Percentiles rank a stretch among this genome's conserved stretches.
These are phyloP conservation scores for Linum trigynum DNA, from an alignment of 345 rosid species.

Conservation along the genomic window DNA sequence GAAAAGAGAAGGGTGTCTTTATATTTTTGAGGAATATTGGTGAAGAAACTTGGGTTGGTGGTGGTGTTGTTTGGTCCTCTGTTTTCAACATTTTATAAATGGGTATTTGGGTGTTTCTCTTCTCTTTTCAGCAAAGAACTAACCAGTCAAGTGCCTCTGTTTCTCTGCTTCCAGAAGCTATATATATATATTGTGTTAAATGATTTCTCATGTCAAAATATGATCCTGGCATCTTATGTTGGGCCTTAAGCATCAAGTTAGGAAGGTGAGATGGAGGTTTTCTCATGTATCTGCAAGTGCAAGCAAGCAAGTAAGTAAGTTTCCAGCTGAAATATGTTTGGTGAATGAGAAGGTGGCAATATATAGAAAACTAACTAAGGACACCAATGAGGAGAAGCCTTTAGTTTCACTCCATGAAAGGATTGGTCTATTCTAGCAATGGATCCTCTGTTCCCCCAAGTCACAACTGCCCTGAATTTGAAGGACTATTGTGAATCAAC, in stretches of 20 bases:
- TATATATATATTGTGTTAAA: constrained; percentile 9
- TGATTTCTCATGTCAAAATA: constrained; percentile 10
- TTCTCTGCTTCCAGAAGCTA: constrained; percentile 12
- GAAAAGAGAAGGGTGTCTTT: constrained; percentile 10
- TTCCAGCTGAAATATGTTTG: constrained; percentile 24
- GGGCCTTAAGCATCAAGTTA: constrained; percentile 32
- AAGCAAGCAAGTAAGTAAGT: constrained; percentile 32
- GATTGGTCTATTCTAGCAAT: too few species aligned
- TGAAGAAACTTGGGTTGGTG: constrained; percentile 19
- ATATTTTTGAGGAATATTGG: constrained; percentile 14
- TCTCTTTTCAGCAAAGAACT: background rate
- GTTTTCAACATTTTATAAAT: background rate
- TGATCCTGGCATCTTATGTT: background rate
- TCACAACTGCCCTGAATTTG: too few species aligned
- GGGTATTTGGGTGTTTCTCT: background rate
- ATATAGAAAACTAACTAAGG: background rate
- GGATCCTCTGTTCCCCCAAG: too few species aligned
- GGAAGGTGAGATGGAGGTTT: constrained; percentile 41
- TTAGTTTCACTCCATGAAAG: constrained; percentile 27
- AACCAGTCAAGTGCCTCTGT: too few species aligned
- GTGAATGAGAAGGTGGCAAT: constrained; percentile 4
- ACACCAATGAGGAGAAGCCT: constrained; percentile 11
- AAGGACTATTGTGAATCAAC: too few species aligned
- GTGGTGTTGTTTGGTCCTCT: background rate
- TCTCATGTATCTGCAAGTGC: constrained; percentile 30